phyloP scores from a whole-genome alignment of 257 asterid species.

The Solanum rostratum region DNA sequence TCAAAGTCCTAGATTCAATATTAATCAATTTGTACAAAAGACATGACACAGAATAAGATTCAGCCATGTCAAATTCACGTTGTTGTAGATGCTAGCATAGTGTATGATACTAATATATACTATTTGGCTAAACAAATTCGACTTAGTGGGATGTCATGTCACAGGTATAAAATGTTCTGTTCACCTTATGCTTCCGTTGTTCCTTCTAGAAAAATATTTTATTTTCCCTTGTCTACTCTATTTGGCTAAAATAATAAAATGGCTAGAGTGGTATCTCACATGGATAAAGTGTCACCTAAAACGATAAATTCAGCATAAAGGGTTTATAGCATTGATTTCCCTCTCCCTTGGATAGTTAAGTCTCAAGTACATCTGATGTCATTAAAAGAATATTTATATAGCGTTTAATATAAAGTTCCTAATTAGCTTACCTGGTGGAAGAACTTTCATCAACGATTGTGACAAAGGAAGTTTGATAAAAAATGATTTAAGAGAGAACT shows the following conservation, averaged over 20 bases:
- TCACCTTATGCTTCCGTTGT: background rate
- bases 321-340: background rate
- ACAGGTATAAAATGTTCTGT: background rate
- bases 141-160: background rate
- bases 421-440: slow-evolving; percentile 44
- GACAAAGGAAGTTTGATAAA: slow-evolving; percentile 72
- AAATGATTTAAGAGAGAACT: slow-evolving; percentile 75
- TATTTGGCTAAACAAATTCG: background rate
- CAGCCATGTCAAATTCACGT: background rate
- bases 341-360: background rate
- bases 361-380: background rate
- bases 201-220: background rate
- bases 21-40: background rate
- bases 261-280: background rate
- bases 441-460: slow-evolving; percentile 51
- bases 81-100: background rate
- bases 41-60: background rate
- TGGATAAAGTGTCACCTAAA: background rate
- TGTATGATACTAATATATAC: background rate
- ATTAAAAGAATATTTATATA: background rate
- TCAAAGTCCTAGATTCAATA: background rate
- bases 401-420: background rate
- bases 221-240: background rate
- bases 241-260: background rate
- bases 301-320: background rate